Evolutionary conservation across 2,329 filamentous ascomycete genomes (phyloP).

Genomic region (Diplodia intermedia): DNA sequence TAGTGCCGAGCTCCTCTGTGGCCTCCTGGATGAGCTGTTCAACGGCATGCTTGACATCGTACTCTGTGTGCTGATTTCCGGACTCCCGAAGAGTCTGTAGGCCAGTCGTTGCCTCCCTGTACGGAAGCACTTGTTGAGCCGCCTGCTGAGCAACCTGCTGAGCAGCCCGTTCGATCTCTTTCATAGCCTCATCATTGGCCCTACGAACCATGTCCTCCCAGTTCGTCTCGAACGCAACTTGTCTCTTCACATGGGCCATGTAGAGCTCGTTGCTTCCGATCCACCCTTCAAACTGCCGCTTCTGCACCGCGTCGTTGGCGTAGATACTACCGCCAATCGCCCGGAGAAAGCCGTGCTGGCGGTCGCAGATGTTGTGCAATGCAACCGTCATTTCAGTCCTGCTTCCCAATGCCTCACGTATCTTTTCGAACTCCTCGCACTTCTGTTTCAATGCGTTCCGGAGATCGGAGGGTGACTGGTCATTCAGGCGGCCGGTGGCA

Average conservation of each 20-base stretch:
- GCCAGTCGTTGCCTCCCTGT: not conserved
- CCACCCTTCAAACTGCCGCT: slow-evolving; percentile 5
- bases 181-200: not conserved
- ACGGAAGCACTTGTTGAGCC: not conserved
- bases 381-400: slow-evolving; percentile 13
- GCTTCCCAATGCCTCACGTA: not conserved
- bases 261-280: slow-evolving; percentile 12
- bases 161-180: slow-evolving; percentile 1
- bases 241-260: not conserved
- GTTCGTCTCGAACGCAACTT: not conserved
- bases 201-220: not conserved
- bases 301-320: not conserved
- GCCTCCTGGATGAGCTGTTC: slow-evolving; percentile 4
- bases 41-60: not conserved
- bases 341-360: slow-evolving; percentile 5
- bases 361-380: slow-evolving; percentile 4
- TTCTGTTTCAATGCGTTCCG: slow-evolving; percentile 35
- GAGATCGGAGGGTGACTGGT: not conserved
- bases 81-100: not conserved
- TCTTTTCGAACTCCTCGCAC: slow-evolving; percentile 35
- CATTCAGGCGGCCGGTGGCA: not conserved
- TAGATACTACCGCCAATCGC: not conserved
- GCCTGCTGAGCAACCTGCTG: not conserved
- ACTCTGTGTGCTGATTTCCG: not conserved
- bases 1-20: too few relatives aligned